Percentiles rank a stretch among this genome's conserved stretches.
Evolutionary conservation across 495 filamentous ascomycete species (phyloP).

Genomic region (Acidomyces sp.): DNA sequence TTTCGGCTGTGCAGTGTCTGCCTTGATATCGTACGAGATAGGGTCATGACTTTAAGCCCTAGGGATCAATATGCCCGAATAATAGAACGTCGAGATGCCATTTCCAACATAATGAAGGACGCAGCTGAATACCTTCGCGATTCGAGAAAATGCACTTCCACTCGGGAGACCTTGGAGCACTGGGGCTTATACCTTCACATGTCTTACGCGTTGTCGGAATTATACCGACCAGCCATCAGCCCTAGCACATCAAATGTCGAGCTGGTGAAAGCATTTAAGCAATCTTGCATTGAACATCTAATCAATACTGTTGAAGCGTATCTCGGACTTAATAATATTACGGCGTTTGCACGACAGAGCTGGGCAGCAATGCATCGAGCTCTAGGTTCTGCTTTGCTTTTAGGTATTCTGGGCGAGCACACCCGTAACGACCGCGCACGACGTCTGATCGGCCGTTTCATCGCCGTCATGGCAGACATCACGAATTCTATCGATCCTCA

Average conservation of each 20-base stretch:
- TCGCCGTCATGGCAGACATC: conserved; percentile 25
- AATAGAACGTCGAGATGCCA: conserved; percentile 37
- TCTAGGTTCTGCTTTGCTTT: conserved; percentile 49
- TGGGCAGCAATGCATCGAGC: conserved; percentile 57
- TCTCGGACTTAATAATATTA: conserved; percentile 52
- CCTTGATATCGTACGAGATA: conserved; percentile 43
- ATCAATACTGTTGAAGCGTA: conserved; percentile 57
- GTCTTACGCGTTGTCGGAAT: conserved; percentile 46
- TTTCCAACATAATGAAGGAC: conserved; percentile 39
- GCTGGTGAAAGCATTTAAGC: conserved; percentile 32
- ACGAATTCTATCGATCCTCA: conserved; percentile 25
- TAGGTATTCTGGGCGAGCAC: conserved; percentile 48
- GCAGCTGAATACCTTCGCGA: conserved; percentile 42
- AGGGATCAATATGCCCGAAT: conserved; percentile 35
- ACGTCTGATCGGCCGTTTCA: conserved; percentile 23
- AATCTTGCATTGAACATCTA: conserved; percentile 47
- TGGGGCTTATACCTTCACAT: conserved; percentile 44
- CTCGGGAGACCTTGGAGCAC: conserved; percentile 41
- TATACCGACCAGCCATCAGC: conserved; percentile 46
- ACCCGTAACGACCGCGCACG: conserved; percentile 28
- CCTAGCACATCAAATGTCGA: conserved; percentile 32
- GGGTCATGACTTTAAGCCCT: conserved; percentile 30
- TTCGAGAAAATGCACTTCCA: conserved; percentile 33
- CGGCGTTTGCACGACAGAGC: conserved; percentile 48
- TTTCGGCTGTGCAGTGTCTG: conserved; percentile 40